Evolutionary conservation across 139 green algal species (phyloP).

Genomic region (Chlorella sp.): DNA sequence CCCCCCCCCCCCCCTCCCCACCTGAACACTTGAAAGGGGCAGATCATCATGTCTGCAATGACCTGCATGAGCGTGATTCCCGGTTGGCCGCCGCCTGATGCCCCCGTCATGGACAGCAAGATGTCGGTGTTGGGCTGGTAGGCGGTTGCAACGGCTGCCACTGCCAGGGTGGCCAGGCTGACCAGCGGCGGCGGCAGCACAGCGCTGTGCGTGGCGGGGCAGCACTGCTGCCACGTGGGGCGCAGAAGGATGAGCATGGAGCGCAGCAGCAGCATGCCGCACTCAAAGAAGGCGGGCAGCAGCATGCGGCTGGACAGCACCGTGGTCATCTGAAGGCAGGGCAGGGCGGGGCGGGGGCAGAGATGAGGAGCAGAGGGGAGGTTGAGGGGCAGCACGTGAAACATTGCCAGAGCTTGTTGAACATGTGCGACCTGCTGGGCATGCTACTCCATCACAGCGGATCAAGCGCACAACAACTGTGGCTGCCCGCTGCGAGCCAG

Average conservation of each 20-base stretch:
- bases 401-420: too few relatives aligned
- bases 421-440: too few relatives aligned
- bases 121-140: slow-evolving; percentile 21
- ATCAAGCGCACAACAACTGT: too few relatives aligned
- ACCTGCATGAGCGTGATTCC: slow-evolving; percentile 17
- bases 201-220: not conserved
- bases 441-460: too few relatives aligned
- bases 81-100: not conserved
- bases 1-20: too few relatives aligned
- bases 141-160: not conserved
- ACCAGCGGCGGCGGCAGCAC: slow-evolving; percentile 21
- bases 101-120: slow-evolving; percentile 10
- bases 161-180: not conserved
- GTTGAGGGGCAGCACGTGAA: not conserved
- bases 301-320: slow-evolving; percentile 29
- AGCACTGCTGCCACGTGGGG: slow-evolving; percentile 19
- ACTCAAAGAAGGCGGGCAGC: slow-evolving; percentile 35
- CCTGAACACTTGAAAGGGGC: slow-evolving; percentile 29
- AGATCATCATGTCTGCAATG: slow-evolving; percentile 15
- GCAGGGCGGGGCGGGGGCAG: not conserved
- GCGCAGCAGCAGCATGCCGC: slow-evolving; percentile 36
- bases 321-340: not conserved
- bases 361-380: not conserved
- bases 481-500: too few relatives aligned
- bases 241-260: slow-evolving; percentile 34